Conservation (phyloP, 116 monocot species). For the Trichopus zeylanicus region DNA sequence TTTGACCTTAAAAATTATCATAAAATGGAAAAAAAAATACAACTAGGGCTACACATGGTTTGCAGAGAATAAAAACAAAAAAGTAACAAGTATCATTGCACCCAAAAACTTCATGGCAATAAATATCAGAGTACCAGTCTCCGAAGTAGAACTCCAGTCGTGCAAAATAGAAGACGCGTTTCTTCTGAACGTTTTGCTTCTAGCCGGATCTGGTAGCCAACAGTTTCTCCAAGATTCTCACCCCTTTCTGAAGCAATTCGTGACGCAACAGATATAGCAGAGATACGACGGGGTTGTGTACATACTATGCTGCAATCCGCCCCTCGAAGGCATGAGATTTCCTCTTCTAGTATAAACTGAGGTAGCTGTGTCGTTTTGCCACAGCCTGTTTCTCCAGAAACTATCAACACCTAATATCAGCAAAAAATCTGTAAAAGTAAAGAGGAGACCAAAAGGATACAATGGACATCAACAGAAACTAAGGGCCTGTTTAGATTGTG, state of each 20-base stretch:
- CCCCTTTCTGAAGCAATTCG: conserved; percentile 96
- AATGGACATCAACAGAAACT: no score
- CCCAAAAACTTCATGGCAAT: background rate
- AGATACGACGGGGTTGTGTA: conserved; percentile 97
- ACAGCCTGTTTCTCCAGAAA: conserved; percentile 98
- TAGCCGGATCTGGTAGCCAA: conserved; percentile 92
- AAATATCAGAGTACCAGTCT: conserved; percentile 45
- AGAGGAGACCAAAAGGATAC: background rate
- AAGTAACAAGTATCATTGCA: background rate
- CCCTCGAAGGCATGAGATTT: conserved; percentile 72
- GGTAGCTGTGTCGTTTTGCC: conserved; percentile 98
- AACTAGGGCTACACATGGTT: background rate
- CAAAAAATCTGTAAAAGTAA: background rate
- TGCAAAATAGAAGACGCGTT: conserved; percentile 94
- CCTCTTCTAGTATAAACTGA: conserved; percentile 90
- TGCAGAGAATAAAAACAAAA: background rate
- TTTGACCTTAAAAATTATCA: no score
- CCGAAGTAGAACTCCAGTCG: conserved; percentile 91
- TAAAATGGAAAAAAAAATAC: no score
- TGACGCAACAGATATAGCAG: conserved; percentile 92
- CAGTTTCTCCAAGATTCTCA: conserved; percentile 77
- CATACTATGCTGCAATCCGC: conserved; percentile 94
- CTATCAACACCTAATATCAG: conserved; percentile 62
- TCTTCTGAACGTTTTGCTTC: conserved; percentile 67
- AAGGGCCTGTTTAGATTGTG: no score